phyloP scores from a whole-genome alignment of 306 rosid species.

The Quercus engelmannii region DNA sequence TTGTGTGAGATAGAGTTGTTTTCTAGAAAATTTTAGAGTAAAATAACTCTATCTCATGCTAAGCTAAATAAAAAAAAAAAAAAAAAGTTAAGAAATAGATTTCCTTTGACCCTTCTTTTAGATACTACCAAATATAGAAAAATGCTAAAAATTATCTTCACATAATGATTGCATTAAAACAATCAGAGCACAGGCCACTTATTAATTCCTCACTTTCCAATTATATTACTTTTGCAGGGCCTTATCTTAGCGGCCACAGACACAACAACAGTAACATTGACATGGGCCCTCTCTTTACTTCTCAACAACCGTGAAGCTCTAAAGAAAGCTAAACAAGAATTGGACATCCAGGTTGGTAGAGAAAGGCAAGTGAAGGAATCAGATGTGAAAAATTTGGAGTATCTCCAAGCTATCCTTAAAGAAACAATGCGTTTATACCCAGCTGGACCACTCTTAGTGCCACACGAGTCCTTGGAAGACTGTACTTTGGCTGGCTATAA shows the following conservation, averaged over 20 bases:
- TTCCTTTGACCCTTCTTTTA: too few species aligned
- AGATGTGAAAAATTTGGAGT: constrained; percentile 37
- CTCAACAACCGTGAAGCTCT: constrained; percentile 26
- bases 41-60: too few species aligned
- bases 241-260: constrained; percentile 21
- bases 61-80: too few species aligned
- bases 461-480: constrained; percentile 32
- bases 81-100: too few species aligned
- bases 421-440: constrained; percentile 51
- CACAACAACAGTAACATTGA: constrained; percentile 23
- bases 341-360: constrained; percentile 15
- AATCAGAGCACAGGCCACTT: too few species aligned
- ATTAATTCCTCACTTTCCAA: too few species aligned
- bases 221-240: background rate
- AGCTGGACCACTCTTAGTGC: constrained; percentile 37
- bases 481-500: constrained; percentile 36
- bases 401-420: constrained; percentile 52
- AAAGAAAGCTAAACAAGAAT: constrained; percentile 21
- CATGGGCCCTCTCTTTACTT: constrained; percentile 31
- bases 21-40: too few species aligned
- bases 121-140: too few species aligned
- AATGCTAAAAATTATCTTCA: too few species aligned
- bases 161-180: too few species aligned
- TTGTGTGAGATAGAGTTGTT: too few species aligned
- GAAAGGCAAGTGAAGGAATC: constrained; percentile 20